phyloP scores from a whole-genome alignment of 2,329 filamentous ascomycete species.

The Clonostachys chloroleuca region DNA sequence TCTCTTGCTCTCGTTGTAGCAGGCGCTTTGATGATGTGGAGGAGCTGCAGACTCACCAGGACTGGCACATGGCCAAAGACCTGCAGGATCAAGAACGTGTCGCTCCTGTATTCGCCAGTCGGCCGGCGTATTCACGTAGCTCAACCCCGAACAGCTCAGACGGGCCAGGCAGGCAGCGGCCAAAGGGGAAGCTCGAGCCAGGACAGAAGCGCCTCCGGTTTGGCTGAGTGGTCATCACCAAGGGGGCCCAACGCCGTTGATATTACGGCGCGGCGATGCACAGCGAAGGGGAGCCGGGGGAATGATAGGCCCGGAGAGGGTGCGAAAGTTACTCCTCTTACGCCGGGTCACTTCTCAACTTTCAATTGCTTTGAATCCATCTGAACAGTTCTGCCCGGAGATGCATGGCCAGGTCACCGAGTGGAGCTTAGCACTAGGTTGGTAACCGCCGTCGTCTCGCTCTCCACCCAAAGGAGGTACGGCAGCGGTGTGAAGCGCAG shows the following conservation, averaged over 20 bases:
- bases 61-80: slow-evolving; percentile 93
- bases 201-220: slow-evolving; percentile 59
- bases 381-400: too few species aligned
- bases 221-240: slow-evolving; percentile 31
- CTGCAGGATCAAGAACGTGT: slow-evolving; percentile 63
- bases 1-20: slow-evolving; percentile 61
- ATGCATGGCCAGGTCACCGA: too few species aligned
- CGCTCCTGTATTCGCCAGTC: slow-evolving; percentile 36
- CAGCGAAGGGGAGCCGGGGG: too few species aligned
- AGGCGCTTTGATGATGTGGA: slow-evolving; percentile 52
- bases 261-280: background rate
- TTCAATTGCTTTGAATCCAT: too few species aligned
- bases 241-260: background rate
- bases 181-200: slow-evolving; percentile 38
- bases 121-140: slow-evolving; percentile 21
- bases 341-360: too few species aligned
- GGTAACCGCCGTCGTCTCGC: too few species aligned
- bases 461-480: too few species aligned
- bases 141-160: slow-evolving; percentile 27
- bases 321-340: too few species aligned
- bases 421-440: too few species aligned
- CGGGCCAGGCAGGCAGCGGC: slow-evolving; percentile 17
- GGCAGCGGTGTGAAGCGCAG: too few species aligned
- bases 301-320: too few species aligned
- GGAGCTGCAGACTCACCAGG: slow-evolving; percentile 70